Base-by-base conservation (phyloP, 345 rosid species). In the Bruguiera gymnorhiza region DNA sequence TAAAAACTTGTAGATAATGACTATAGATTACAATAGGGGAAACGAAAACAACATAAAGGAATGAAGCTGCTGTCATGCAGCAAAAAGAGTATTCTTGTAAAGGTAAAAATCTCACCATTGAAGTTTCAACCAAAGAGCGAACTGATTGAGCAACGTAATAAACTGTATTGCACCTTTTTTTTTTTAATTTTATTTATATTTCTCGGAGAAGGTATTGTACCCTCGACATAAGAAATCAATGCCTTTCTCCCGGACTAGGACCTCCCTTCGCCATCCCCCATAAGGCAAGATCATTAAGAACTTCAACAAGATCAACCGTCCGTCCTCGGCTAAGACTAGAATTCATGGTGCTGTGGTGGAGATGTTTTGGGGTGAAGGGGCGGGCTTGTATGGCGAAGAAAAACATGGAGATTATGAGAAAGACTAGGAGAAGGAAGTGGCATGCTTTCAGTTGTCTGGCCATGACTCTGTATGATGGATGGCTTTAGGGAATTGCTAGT, bases 161-260 rank as follows among this genome's bases (percentile, higher is more conserved):
- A 43, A 43, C 19, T 15, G 50, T 13, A 13, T 43, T 43, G 50
- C 48, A 6, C 2, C 2, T 1, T 34, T 34, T 6, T 34, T 34
- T 24, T 0, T 24, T 24, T 24, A 0, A 24, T 24, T 24, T 24
- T 24, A 24, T 24, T 24, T 24, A 0, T 24, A 24, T 24, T 24
- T 24, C 24, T 24, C 24, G 0, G 24, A 7, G 37, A 34, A 8
- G 0, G 37, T 34, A 7, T 34, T 34, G 37, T 10, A 43, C 50
- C 19, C 5, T 13, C 15, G 50, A 13, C 50, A 43, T 3, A 43
- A 13, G 5, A 43, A 20, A 55, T 67, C 52, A 68, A 36, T 68
- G 71, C 39, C 71, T 64, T 37, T 15, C 30, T 16, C 65, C 73
- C 10, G 27, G 4, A 31, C 73, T 69, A 27, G 73, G 72, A n/a